phyloP scores from a whole-genome alignment of 31 red algal species.

The Endocladia muricata region DNA sequence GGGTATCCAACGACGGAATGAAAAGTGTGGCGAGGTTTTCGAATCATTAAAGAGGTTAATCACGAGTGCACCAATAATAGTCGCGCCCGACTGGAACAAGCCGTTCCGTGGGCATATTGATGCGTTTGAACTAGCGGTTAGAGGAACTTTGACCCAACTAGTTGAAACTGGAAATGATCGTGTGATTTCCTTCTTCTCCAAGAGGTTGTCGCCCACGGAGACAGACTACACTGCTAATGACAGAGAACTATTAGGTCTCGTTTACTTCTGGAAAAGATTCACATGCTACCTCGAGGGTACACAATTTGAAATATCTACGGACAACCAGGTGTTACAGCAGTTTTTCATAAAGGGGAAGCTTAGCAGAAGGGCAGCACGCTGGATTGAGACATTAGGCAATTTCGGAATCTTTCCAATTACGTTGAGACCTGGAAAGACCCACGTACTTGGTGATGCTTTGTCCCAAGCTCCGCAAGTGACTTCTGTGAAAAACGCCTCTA shows the following conservation, averaged over 20 bases:
- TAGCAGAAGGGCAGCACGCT: neutral
- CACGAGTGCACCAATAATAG: constrained; percentile 7
- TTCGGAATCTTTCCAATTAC: constrained; percentile 12
- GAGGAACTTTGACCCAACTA: constrained; percentile 16
- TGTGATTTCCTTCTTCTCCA: constrained; percentile 12
- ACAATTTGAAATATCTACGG: constrained; percentile 25
- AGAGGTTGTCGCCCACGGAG: constrained; percentile 1
- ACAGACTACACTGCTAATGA: constrained; percentile 17
- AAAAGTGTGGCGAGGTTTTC: neutral
- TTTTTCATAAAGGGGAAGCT: constrained; percentile 17
- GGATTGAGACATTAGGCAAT: neutral
- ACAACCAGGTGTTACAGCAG: constrained; percentile 21
- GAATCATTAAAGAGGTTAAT: constrained; percentile 5
- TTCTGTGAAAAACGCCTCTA: too few species aligned
- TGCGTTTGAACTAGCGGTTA: constrained; percentile 21
- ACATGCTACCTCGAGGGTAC: constrained; percentile 18
- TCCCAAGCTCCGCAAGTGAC: constrained; percentile 4
- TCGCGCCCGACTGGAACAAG: constrained; percentile 4
- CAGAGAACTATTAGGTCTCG: constrained; percentile 15
- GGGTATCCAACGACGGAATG: constrained; percentile 12
- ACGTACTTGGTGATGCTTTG: neutral
- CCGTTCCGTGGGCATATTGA: constrained; percentile 22
- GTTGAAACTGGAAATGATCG: neutral
- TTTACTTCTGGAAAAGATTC: constrained; percentile 7
- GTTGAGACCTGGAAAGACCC: neutral